Conservation (phyloP, 1,284 basidiomycete genomes). For the Cryptococcus sp. region DNA sequence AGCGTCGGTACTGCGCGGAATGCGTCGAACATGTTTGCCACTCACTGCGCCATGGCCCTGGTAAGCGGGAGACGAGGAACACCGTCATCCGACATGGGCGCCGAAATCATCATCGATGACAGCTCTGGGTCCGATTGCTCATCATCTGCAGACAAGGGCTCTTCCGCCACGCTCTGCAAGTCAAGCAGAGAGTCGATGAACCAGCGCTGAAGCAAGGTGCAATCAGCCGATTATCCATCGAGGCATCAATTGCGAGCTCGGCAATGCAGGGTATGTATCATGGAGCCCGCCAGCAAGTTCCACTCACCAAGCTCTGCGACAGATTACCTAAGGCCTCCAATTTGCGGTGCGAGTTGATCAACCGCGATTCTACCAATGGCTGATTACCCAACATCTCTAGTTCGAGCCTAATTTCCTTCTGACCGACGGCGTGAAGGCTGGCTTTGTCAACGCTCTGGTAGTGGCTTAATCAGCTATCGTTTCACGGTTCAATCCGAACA, state of each 20-base stretch:
- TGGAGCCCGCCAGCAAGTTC: not conserved
- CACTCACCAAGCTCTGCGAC: constrained; percentile 79
- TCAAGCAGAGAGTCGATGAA: constrained; percentile 68
- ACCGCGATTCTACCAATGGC: constrained; percentile 63
- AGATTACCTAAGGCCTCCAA: constrained; percentile 75
- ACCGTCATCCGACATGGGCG: constrained; percentile 48
- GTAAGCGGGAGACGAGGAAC: constrained; percentile 74
- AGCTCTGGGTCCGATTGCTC: constrained; percentile 53
- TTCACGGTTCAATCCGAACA: not conserved
- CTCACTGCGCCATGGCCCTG: constrained; percentile 81
- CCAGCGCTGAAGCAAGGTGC: constrained; percentile 64
- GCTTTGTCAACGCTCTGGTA: constrained; percentile 23
- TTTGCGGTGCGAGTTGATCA: constrained; percentile 76
- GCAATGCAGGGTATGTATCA: too few species aligned
- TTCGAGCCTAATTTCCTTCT: constrained; percentile 76
- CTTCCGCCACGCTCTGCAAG: constrained; percentile 66
- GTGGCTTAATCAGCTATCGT: constrained; percentile 1
- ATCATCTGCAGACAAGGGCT: constrained; percentile 56
- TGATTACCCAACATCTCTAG: constrained; percentile 62
- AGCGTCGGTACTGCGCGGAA: not conserved
- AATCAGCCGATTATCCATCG: not conserved
- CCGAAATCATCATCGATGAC: constrained; percentile 1
- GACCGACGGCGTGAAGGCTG: constrained; percentile 56
- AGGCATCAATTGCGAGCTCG: too few species aligned
- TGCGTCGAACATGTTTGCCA: constrained; percentile 16